phyloP scores from a whole-genome alignment of 768 basidiomycete genomes.

The Suillus clintonianus region DNA sequence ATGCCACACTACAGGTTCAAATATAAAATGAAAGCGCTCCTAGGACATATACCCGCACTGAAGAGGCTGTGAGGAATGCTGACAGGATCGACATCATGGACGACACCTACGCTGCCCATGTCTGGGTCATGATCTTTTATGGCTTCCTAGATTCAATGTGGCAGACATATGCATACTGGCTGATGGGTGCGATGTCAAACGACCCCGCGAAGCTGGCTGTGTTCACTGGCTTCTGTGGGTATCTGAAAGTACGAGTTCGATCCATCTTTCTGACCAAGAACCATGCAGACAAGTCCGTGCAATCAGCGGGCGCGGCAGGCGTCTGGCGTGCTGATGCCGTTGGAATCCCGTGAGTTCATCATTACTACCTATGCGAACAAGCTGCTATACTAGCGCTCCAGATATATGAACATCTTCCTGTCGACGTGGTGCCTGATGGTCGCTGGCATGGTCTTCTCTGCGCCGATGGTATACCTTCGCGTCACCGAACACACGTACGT shows the following conservation, averaged over 20 bases:
- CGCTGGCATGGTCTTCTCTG: slow-evolving; percentile 57
- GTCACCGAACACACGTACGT: slow-evolving; percentile 56
- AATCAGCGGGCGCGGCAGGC: slow-evolving; percentile 70
- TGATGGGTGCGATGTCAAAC: slow-evolving; percentile 88
- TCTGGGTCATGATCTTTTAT: slow-evolving; percentile 70
- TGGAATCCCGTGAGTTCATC: slow-evolving; percentile 52
- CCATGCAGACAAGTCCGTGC: slow-evolving; percentile 60
- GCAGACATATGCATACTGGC: slow-evolving; percentile 84
- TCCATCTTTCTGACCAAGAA: neutral
- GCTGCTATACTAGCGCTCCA: slow-evolving; percentile 10
- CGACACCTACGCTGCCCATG: slow-evolving; percentile 51
- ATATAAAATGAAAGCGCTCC: neutral
- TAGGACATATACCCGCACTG: slow-evolving; percentile 58
- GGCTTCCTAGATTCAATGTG: slow-evolving; percentile 84
- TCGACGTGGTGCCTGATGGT: slow-evolving; percentile 68
- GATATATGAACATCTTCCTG: slow-evolving; percentile 66
- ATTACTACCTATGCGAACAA: neutral
- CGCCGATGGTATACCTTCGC: slow-evolving; percentile 70
- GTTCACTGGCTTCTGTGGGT: slow-evolving; percentile 76
- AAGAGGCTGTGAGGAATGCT: slow-evolving; percentile 26
- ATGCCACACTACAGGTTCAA: neutral
- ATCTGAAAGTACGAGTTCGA: neutral
- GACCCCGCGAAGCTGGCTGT: slow-evolving; percentile 76
- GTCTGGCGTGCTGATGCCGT: slow-evolving; percentile 67
- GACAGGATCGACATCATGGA: slow-evolving; percentile 62